Percentiles rank a stretch among this genome's conserved stretches.
phyloP scores from a whole-genome alignment of 2,329 filamentous ascomycete species.

The Elsinoe perseae region DNA sequence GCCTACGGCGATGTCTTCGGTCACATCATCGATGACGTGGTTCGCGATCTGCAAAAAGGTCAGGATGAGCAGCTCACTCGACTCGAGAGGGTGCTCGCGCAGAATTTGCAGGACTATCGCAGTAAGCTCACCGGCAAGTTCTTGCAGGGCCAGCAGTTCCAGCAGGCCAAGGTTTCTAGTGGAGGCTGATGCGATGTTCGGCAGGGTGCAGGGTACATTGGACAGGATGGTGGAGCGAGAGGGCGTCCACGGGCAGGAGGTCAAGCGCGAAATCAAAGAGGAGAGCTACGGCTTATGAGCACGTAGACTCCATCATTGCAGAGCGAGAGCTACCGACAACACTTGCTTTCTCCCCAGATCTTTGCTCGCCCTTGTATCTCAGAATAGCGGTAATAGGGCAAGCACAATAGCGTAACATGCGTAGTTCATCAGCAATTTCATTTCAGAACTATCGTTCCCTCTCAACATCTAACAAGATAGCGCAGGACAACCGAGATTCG shows the following conservation, averaged over 20 bases:
- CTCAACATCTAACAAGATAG: constrained; percentile 16
- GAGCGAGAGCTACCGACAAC: too few relatives aligned
- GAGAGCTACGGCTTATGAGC: too few relatives aligned
- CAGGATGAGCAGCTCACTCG: not conserved
- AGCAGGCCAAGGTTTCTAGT: constrained; percentile 2
- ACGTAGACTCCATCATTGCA: too few relatives aligned
- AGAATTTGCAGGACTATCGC: not conserved
- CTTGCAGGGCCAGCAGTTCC: not conserved
- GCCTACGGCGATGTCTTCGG: not conserved
- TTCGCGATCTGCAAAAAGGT: not conserved
- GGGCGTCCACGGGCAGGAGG: not conserved
- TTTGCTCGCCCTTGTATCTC: too few relatives aligned
- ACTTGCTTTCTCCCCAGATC: too few relatives aligned
- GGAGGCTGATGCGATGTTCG: not conserved
- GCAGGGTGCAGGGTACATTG: not conserved
- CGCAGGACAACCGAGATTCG: constrained; percentile 32
- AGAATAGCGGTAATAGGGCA: too few relatives aligned
- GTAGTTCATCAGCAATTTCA: not conserved
- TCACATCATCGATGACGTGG: not conserved
- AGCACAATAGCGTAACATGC: too few relatives aligned
- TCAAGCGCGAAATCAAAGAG: not conserved
- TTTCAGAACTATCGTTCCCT: not conserved
- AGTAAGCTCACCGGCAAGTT: not conserved
- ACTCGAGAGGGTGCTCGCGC: not conserved
- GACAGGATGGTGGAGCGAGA: not conserved